Evolutionary conservation across 2,329 filamentous ascomycete species (phyloP).

Genomic region (Ophiostoma perfectum): DNA sequence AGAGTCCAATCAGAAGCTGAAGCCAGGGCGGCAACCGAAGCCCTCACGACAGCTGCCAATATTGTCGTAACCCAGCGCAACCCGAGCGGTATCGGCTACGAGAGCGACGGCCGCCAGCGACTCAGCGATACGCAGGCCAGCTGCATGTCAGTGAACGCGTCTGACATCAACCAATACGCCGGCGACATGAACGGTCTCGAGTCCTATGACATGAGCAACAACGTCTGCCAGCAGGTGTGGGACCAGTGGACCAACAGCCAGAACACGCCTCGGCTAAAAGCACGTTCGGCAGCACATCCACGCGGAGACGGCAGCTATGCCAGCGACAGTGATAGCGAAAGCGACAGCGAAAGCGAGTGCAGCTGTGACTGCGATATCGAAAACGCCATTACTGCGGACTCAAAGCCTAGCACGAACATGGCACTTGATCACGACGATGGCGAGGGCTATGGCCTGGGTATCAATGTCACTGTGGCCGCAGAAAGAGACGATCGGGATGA

Average conservation of each 20-base stretch:
- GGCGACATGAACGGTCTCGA: constrained; percentile 4
- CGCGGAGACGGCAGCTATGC: not conserved
- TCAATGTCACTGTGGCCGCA: not conserved
- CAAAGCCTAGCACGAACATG: not conserved
- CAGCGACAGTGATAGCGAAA: not conserved
- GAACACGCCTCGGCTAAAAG: constrained; percentile 12
- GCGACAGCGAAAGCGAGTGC: not conserved
- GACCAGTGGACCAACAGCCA: constrained; percentile 22
- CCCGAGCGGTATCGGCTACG: constrained; percentile 3
- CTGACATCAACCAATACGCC: constrained; percentile 15
- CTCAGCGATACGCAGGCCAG: constrained; percentile 11
- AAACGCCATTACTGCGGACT: not conserved
- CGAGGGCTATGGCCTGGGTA: not conserved
- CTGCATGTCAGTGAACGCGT: constrained; percentile 22
- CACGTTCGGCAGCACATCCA: not conserved
- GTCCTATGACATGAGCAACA: constrained; percentile 4
- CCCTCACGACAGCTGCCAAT: not conserved
- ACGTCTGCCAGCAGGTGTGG: constrained; percentile 22
- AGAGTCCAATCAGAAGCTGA: not conserved
- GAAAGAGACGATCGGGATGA: not conserved
- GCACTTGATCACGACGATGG: not conserved
- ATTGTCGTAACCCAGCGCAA: constrained; percentile 8
- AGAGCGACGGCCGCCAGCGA: not conserved
- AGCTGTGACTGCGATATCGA: not conserved
- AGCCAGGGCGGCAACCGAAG: not conserved